phyloP scores from a whole-genome alignment of 352 stramenopile species.

The Thalassiosira allenii region DNA sequence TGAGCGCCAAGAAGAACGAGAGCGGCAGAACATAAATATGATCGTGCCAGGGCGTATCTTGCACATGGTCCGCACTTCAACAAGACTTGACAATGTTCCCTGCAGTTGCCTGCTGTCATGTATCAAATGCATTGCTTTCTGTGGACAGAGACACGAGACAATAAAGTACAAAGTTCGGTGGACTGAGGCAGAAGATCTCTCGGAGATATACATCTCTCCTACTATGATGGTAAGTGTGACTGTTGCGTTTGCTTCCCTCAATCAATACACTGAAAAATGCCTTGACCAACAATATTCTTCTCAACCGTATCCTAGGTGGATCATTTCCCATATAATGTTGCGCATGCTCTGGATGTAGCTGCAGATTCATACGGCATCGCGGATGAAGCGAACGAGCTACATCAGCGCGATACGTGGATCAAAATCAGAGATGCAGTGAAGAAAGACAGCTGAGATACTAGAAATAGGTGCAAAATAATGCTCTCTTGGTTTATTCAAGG shows the following conservation, averaged over 20 bases:
- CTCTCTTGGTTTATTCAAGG: neutral
- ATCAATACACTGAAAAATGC: too few species aligned
- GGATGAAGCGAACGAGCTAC: neutral
- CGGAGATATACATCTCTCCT: constrained; percentile 45
- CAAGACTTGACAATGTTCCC: constrained; percentile 38
- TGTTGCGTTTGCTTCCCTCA: too few species aligned
- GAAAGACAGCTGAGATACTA: constrained; percentile 5
- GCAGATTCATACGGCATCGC: constrained; percentile 33
- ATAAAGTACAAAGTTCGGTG: constrained; percentile 53
- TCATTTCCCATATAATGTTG: constrained; percentile 55
- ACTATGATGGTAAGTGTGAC: too few species aligned
- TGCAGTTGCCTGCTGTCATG: constrained; percentile 27
- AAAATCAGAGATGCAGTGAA: too few species aligned
- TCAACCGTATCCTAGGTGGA: too few species aligned
- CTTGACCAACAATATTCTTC: too few species aligned
- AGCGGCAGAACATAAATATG: constrained; percentile 18
- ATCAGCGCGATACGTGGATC: neutral
- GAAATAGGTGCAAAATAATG: neutral
- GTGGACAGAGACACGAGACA: constrained; percentile 4
- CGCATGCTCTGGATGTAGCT: constrained; percentile 40
- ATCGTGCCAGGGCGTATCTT: constrained; percentile 33
- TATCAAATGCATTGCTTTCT: constrained; percentile 20
- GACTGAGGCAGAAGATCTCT: constrained; percentile 42
- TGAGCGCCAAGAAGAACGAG: constrained; percentile 9
- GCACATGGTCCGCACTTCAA: constrained; percentile 37